Evolutionary conservation across 2,329 filamentous ascomycete genomes (phyloP), one percentile per base, ranked within the genome.

Genomic region (Chaetomiaceae sp.): DNA sequence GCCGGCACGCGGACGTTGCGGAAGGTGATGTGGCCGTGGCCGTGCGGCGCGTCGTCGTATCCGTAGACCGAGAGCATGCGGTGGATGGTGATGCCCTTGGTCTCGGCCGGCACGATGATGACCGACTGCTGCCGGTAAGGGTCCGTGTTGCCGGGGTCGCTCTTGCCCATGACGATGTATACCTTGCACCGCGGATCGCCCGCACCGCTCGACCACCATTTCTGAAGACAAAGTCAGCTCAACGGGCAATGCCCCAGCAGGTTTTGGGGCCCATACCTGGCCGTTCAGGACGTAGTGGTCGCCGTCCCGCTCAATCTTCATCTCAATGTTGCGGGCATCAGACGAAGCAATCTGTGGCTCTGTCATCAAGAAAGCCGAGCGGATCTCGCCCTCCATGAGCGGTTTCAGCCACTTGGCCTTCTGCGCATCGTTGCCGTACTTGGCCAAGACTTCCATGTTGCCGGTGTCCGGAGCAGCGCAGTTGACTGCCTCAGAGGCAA

Each of bases 151-250:
- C 72, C 71, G 39, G 86, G 74, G 62, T 94, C 86, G 11, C 80
- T 85, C 76, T 97, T 95, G 69, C 88, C 93, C 86, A 98, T 95
- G 59, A 95, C 89, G 52, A 98, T 83, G 72, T 96, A 97, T 65
- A 98, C 74, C 67, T 86, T 78, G 75, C 93, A 98, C 59, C 91
- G 80, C 48, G 85, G 86, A 69, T 98, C 93, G 48, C 93, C 93
- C 15, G 90, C 89, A 55, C 93, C 93, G 54, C 88, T 95, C 22
- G 88, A 95, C 93, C 93, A 98, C 93, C 93, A 98, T 88, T 98
- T 98, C 80, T 91, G 59, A 14, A 7, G 3, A 4, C 15, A 3
- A 8, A 14, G 50, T 59, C 39, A 47, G 48, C 24, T 36, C 62
- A 57, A 52, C 35, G 33, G 26, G 32, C 1, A 10, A 17, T 15